Evolutionary conservation across 1,284 basidiomycete genomes (phyloP), one percentile per base, ranked within the genome.

Genomic region (Pterulicium gracile): DNA sequence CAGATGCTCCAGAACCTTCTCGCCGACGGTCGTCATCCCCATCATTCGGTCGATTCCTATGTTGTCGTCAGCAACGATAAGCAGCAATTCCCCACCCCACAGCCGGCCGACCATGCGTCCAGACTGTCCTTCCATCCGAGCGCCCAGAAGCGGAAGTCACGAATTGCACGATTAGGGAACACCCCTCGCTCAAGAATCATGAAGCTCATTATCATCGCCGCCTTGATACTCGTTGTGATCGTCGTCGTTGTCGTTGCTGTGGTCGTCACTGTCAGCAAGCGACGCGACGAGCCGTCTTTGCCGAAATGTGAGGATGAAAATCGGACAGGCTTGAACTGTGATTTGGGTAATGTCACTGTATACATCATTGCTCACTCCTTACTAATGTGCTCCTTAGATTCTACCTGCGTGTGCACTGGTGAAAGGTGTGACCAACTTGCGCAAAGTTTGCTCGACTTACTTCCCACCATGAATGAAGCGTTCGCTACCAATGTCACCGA

Each of bases 341-440:
- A 70, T 56, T 61, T 83, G 14, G 66, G 79, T 79, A 53, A 56
- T n/a, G n/a, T n/a, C n/a, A n/a, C n/a, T n/a, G 72, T 63, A n/a
- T 17, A 44, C 4, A 24, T 23, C 20, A 7, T 46, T 36, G 20
- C 19, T 23, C 4, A 42, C 14, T 14, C 45, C 18, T 47, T 22
- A 15, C 14, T 27, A 14, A n/a, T 21, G 24, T 34, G 24, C 22
- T 39, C 24, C 15, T 22, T 42, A 81, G 79, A 80, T 61, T 68
- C 78, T 2, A 75, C 76, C 0, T 83, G 79, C 55, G 65, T 74
- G 24, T 83, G 80, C 52, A 74, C 75, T 4, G 46, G 61, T 2
- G 63, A 62, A 13, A 64, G 62, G 49, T 81, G 79, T 53, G 67
- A 72, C 40, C 66, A 65, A n/a, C 58, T 83, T 3, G 78, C 80